Evolutionary conservation across 2,329 filamentous ascomycete genomes (phyloP).

Genomic region (Nemania sp.): DNA sequence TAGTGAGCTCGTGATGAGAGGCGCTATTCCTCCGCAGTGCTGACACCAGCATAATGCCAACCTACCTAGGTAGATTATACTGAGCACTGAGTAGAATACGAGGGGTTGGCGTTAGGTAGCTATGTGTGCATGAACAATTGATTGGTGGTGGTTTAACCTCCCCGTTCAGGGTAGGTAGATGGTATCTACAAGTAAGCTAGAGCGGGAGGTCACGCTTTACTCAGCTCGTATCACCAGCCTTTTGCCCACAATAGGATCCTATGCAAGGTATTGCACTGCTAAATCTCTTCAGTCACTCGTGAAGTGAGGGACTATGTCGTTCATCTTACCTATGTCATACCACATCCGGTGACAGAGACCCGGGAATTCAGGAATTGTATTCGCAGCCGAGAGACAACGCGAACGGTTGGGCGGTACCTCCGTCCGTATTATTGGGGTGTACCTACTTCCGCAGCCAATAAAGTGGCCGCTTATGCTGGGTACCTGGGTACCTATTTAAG

Average conservation of each 20-base stretch:
- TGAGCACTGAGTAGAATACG: too few relatives aligned
- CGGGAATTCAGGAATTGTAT: background rate
- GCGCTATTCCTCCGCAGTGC: conserved; percentile 12
- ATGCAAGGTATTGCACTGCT: background rate
- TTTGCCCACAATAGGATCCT: background rate
- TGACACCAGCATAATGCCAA: background rate
- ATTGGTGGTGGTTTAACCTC: conserved; percentile 10
- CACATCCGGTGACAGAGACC: conserved; percentile 5
- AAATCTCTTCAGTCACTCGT: background rate
- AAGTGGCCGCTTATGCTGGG: background rate
- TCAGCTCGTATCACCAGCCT: conserved; percentile 20
- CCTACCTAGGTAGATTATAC: too few relatives aligned
- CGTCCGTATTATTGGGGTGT: conserved; percentile 5
- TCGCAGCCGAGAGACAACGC: background rate
- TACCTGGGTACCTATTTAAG: background rate
- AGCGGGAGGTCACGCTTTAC: background rate
- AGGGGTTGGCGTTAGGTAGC: conserved; percentile 8
- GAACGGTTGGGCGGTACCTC: conserved; percentile 10
- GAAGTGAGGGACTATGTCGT: background rate
- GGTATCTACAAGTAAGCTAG: conserved; percentile 7
- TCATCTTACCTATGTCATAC: conserved; percentile 16
- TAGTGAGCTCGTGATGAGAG: conserved; percentile 17
- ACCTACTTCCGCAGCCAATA: too few relatives aligned
- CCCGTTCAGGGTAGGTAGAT: background rate
- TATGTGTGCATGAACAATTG: conserved; percentile 1